phyloP scores from a whole-genome alignment of 2,329 filamentous ascomycete species.

The Hypomyces rosellus region DNA sequence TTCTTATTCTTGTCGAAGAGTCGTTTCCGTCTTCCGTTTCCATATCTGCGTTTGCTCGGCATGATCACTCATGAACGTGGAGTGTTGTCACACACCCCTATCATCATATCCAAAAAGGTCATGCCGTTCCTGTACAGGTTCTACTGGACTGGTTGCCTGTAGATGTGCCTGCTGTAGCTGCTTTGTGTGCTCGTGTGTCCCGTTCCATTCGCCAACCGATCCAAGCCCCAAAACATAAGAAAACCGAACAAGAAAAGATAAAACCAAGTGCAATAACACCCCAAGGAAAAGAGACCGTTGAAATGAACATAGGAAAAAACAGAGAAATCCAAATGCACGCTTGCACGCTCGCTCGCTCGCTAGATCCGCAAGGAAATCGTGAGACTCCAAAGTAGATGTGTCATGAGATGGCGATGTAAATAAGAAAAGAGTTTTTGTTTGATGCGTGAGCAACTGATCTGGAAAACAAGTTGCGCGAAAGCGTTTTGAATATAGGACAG shows the following conservation, averaged over 20 bases:
- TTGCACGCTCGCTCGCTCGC: slow-evolving; percentile 28
- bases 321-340: slow-evolving; percentile 20
- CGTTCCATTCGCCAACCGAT: slow-evolving; percentile 5
- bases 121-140: slow-evolving; percentile 9
- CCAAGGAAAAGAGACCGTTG: not conserved
- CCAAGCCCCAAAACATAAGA: slow-evolving; percentile 4
- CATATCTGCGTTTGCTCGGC: slow-evolving; percentile 4
- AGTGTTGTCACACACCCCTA: slow-evolving; percentile 8
- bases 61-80: slow-evolving; percentile 1
- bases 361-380: slow-evolving; percentile 29
- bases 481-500: slow-evolving; percentile 26
- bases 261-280: slow-evolving; percentile 6
- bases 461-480: slow-evolving; percentile 26
- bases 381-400: slow-evolving; percentile 25
- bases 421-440: slow-evolving; percentile 31
- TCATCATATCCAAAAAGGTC: slow-evolving; percentile 10
- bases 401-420: slow-evolving; percentile 24
- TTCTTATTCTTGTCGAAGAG: not conserved
- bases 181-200: slow-evolving; percentile 7
- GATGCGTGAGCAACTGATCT: slow-evolving; percentile 47
- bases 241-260: slow-evolving; percentile 11
- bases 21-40: not conserved
- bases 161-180: slow-evolving; percentile 9
- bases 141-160: slow-evolving; percentile 11
- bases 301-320: slow-evolving; percentile 25